Evolutionary conservation across 306 rosid genomes (phyloP), one percentile per base, ranked within the genome.

Genomic region (Adenanthera pavonina): DNA sequence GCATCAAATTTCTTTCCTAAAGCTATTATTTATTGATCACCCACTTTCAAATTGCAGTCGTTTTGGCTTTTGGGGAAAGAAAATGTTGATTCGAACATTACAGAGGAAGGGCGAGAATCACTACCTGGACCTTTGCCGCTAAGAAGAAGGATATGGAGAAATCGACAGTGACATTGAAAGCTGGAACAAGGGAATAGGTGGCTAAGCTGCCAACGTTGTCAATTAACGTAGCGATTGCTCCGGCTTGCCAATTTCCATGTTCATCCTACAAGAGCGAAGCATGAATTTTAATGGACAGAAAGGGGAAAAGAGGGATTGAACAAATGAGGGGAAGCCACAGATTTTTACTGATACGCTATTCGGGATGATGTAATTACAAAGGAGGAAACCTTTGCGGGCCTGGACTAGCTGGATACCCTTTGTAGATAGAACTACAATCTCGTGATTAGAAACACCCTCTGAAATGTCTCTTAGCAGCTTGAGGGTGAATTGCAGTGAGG

Each of bases 221-320:
- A 36, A 90, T 78, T 41, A 90, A 36, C 56, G 82, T 77, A 34
- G 88, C 88, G 3, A 90, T 90, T 0, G 91, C 89, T 47, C 93
- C 88, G 16, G 68, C 86, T 51, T 86, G 87, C 91, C 91, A 90
- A 59, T 84, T 82, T 47, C 85, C 94, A 78, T 78, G 51, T 64
- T 68, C 74, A 83, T 90, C 89, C 90, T 88, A 49, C 3, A 60
- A 60, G 7, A 15, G 17, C 19, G n/a, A 67, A 41, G 2, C 16
- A 19, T 19, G 35, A 68, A 56, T n/a, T 14, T 13, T 10, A 38
- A 61, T 41, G 41, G 7, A 72, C 15, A 33, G 9, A 35, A 17
- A 11, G 25, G 40, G 38, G 7, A 15, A 62, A 72, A 44, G 25
- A 38, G 16, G 13, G 54, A 40, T 52, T 43, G 8, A 52, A 25